phyloP scores from a whole-genome alignment of 768 basidiomycete species.

The Auricularia cornea region DNA sequence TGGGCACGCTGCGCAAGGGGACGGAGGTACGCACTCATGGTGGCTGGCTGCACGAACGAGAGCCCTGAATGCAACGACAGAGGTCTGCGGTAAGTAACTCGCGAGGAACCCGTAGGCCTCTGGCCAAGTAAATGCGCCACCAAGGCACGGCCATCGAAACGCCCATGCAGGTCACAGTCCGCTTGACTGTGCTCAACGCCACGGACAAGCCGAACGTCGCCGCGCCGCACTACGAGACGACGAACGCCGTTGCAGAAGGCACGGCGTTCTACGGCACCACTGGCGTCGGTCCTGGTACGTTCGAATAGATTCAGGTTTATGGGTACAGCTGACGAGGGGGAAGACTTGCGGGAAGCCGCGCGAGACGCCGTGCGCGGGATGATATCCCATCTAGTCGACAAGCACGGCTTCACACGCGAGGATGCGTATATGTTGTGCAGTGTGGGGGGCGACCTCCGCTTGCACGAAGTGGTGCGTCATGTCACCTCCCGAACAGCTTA shows the following conservation, averaged over 20 bases:
- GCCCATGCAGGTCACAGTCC: conserved; percentile 46
- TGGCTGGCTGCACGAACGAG: not conserved
- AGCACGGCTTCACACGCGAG: conserved; percentile 34
- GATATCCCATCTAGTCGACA: conserved; percentile 42
- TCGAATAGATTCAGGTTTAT: conserved; percentile 32
- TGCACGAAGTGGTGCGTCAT: conserved; percentile 54
- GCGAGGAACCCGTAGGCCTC: not conserved
- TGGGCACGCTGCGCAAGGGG: conserved; percentile 59
- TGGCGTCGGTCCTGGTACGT: conserved; percentile 39
- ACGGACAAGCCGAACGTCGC: conserved; percentile 51
- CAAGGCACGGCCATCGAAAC: conserved; percentile 58
- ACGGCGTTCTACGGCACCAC: conserved; percentile 51
- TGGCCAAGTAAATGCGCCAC: not conserved
- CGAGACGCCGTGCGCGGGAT: conserved; percentile 50
- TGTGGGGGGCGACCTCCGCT: conserved; percentile 46
- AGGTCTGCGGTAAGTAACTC: conserved; percentile 45
- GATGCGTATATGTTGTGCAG: conserved; percentile 58
- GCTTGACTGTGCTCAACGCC: conserved; percentile 37
- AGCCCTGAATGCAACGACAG: conserved; percentile 20
- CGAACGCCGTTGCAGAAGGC: conserved; percentile 13
- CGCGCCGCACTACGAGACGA: conserved; percentile 47
- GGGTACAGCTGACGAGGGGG: not conserved
- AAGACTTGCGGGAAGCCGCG: conserved; percentile 46
- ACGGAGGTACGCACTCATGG: conserved; percentile 41
- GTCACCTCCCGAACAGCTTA: no score